A percentile compares a stretch with the other conserved stretches of the same genome.
Evolutionary conservation across 2,329 filamentous ascomycete species (phyloP).

Genomic region (Arthrobotrys entomopaga): DNA sequence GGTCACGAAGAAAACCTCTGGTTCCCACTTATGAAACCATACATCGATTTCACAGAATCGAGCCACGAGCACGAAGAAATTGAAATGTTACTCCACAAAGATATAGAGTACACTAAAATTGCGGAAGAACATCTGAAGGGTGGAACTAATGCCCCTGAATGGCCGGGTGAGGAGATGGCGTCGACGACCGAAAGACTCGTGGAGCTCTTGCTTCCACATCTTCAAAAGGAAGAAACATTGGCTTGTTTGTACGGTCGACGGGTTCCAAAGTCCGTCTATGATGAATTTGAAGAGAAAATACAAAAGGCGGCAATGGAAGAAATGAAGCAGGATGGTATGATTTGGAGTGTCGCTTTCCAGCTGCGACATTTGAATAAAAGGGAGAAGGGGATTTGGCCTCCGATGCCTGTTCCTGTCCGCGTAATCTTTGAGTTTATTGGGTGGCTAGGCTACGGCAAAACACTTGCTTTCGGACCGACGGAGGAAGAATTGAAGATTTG

Average conservation of each 20-base stretch:
- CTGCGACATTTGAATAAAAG: constrained; percentile 43
- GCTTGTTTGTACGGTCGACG: constrained; percentile 46
- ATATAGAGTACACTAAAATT: constrained; percentile 37
- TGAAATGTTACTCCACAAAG: constrained; percentile 22
- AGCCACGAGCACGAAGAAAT: constrained; percentile 56
- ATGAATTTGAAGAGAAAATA: constrained; percentile 43
- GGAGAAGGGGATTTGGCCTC: constrained; percentile 54
- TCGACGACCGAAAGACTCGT: constrained; percentile 41
- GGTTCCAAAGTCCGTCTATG: constrained; percentile 27
- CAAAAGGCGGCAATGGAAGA: constrained; percentile 38
- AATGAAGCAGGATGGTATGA: constrained; percentile 34
- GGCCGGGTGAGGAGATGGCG: constrained; percentile 53
- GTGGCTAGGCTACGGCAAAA: constrained; percentile 45
- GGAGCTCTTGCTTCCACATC: constrained; percentile 44
- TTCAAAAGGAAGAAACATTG: constrained; percentile 55
- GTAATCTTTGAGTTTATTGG: constrained; percentile 38
- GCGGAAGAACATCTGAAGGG: constrained; percentile 45
- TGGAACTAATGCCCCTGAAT: constrained; percentile 30
- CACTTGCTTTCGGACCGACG: constrained; percentile 33
- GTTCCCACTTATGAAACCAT: constrained; percentile 53
- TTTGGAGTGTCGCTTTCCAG: constrained; percentile 37
- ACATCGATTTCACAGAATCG: constrained; percentile 55
- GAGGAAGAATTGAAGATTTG: constrained; percentile 39
- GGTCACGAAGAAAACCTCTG: constrained; percentile 55
- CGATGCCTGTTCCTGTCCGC: constrained; percentile 46